phyloP scores from a whole-genome alignment of 106 monocot species.

The Xerophyta viscosa region DNA sequence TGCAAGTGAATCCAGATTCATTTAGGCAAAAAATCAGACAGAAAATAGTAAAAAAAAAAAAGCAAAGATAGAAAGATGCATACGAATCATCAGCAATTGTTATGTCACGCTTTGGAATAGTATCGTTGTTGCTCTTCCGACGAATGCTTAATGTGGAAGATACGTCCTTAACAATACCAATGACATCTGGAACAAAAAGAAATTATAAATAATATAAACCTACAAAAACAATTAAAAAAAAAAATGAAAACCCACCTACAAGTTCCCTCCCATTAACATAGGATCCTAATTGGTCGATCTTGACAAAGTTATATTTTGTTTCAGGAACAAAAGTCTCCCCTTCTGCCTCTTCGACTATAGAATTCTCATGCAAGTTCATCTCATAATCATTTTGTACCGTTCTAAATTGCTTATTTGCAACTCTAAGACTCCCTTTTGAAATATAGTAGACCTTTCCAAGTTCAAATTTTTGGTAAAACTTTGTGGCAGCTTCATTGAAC shows the following conservation, averaged over 20 bases:
- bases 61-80: slow-evolving; percentile 1
- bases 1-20: slow-evolving; percentile 14
- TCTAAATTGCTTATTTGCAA: slow-evolving; percentile 88
- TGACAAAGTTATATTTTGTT: slow-evolving; percentile 73
- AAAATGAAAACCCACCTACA: slow-evolving; percentile 33
- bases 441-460: slow-evolving; percentile 90
- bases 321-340: slow-evolving; percentile 69
- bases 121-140: slow-evolving; percentile 90
- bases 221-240: too few relatives aligned
- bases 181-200: slow-evolving; percentile 37
- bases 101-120: slow-evolving; percentile 85
- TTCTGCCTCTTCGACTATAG: slow-evolving; percentile 77
- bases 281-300: slow-evolving; percentile 74
- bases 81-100: slow-evolving; percentile 93
- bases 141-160: slow-evolving; percentile 75
- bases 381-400: slow-evolving; percentile 97
- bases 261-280: slow-evolving; percentile 83
- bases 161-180: slow-evolving; percentile 80
- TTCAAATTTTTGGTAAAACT: slow-evolving; percentile 80
- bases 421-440: slow-evolving; percentile 44
- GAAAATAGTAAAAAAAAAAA: not conserved
- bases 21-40: not conserved
- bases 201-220: not conserved
- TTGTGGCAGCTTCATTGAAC: slow-evolving; percentile 95
- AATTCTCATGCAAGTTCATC: slow-evolving; percentile 88